Evolutionary conservation across 2,329 filamentous ascomycete species (phyloP).

Genomic region (Claviceps maximensis): DNA sequence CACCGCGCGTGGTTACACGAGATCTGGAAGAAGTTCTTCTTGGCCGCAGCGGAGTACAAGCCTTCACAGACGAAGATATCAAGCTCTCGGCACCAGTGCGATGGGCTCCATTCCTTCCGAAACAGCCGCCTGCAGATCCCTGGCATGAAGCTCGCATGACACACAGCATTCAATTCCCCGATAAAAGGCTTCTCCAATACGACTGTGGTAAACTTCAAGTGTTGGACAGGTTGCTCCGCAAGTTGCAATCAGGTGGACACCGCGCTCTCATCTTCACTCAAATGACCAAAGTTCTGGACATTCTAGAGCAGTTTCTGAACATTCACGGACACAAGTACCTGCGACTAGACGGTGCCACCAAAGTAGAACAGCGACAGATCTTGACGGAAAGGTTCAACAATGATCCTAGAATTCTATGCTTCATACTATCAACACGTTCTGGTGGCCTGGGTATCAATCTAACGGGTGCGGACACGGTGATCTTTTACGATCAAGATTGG

Average conservation of each 20-base stretch:
- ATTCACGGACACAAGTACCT: slow-evolving; percentile 97
- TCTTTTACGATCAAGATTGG: slow-evolving; percentile 99
- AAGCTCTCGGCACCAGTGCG: slow-evolving; percentile 42
- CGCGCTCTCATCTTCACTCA: slow-evolving; percentile 97
- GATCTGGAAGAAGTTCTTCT: slow-evolving; percentile 59
- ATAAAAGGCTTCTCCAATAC: slow-evolving; percentile 90
- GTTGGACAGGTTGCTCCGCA: slow-evolving; percentile 72
- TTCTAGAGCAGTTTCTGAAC: slow-evolving; percentile 93
- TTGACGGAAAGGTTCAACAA: slow-evolving; percentile 95
- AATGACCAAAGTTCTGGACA: slow-evolving; percentile 97
- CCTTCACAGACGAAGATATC: slow-evolving; percentile 43
- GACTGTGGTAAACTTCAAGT: slow-evolving; percentile 94
- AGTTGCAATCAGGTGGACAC: slow-evolving; percentile 78
- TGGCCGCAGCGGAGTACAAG: slow-evolving; percentile 43
- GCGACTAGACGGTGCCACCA: slow-evolving; percentile 89
- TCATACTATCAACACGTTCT: slow-evolving; percentile 89
- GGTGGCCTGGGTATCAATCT: slow-evolving; percentile 93
- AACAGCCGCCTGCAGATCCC: slow-evolving; percentile 52
- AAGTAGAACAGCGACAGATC: slow-evolving; percentile 89
- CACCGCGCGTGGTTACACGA: slow-evolving; percentile 72
- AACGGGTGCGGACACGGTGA: slow-evolving; percentile 91
- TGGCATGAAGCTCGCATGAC: slow-evolving; percentile 92
- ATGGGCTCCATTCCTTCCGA: slow-evolving; percentile 43
- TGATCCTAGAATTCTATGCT: slow-evolving; percentile 80
- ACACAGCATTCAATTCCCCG: slow-evolving; percentile 88